Evolutionary conservation across 2,329 filamentous ascomycete species (phyloP), one percentile per base, ranked within the genome.

Genomic region (Xylaria sp.): DNA sequence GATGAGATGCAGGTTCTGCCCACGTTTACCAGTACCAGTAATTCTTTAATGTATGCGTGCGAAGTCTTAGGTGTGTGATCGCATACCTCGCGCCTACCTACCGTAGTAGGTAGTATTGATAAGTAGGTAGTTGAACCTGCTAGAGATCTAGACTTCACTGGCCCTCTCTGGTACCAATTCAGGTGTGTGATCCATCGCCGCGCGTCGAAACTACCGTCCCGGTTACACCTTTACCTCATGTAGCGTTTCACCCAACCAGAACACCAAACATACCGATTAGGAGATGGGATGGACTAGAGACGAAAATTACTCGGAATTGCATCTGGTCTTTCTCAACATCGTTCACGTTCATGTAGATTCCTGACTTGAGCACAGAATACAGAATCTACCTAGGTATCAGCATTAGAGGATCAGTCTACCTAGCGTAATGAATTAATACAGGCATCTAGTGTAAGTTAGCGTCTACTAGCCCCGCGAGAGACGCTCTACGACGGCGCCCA

Each of bases 161-260:
- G 10, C 7, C 12, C 4, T 6, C 15, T 50, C 4, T 20, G 7
- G 46, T n/a, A 23, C 20, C 3, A 2, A 23, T 50, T 25, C 23
- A 20, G 46, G n/a, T 50, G n/a, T 50, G n/a, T 65, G 62, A 61
- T 68, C 51, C 28, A 61, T 58, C 34, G 57, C 61, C 52, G 52
- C 25, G 56, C 60, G 54, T 39, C 58, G 52, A 67, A 63, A 67
- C 52, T 52, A 44, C 15, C 25, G 46, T 31, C 41, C 15, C 23
- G 56, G 56, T 46, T 59, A 56, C 54, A 39, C 34, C 37, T 34
- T 51, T 39, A 25, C 59, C 34, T 48, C 65, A 57, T 56, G 65
- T 25, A 63, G 59, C 46, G 65, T 67, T 59, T 67, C 65, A 67
- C 46, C 65, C 59, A 46, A 54, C 54, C 20, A 52, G 25, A 34